Base-by-base conservation (phyloP, 805 yeast genomes). In the Candida quercuum region DNA sequence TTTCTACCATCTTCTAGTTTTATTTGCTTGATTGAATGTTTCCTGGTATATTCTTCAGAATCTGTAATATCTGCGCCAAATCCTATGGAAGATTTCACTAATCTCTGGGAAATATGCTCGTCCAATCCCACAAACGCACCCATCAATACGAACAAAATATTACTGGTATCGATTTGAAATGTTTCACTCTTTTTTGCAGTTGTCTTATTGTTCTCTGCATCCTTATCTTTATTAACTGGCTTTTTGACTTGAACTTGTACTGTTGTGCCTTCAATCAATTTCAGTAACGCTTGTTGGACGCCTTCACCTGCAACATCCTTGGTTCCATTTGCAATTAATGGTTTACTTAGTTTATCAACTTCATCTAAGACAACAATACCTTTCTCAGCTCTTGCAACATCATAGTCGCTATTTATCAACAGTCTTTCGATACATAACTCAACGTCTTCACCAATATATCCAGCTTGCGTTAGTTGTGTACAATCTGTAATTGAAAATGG, bases 251-350 rank as follows among this genome's bases (percentile, higher is more conserved):
- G 64, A n/a, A 71, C 57, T 37, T 68, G 69, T 3, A 76, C 71
- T 11, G 60, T 64, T 15, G 77, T 69, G 3, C 83, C 83, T 49
- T 76, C 83, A 26, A 76, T 64, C 32, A 76, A 60, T 46, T 77
- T 77, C 43, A 76, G 49, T 12, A 76, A 51, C 0, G 81, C 74
- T 47, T 76, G 82, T 46, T 76, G 83, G 14, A 77, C 82, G 34
- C 83, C 82, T 54, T 77, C 82, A 7, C 83, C 83, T 1, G 80
- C 64, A 2, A 76, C 77, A 52, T 76, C 83, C 43, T 74, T 72
- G 0, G 75, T 66, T 4, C 76, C 78, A 24, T 63, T 62, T 25
- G 61, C 56, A 11, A 65, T 63, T 1, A 69, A 55, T 1, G 75
- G 72, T 43, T 71, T 73, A 0, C 81, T 70, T 10, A 78, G 49